A percentile compares a stretch with the other conserved stretches of the same genome.
phyloP scores from a whole-genome alignment of 805 yeast species.

The Wickerhamiella hasegawae region DNA sequence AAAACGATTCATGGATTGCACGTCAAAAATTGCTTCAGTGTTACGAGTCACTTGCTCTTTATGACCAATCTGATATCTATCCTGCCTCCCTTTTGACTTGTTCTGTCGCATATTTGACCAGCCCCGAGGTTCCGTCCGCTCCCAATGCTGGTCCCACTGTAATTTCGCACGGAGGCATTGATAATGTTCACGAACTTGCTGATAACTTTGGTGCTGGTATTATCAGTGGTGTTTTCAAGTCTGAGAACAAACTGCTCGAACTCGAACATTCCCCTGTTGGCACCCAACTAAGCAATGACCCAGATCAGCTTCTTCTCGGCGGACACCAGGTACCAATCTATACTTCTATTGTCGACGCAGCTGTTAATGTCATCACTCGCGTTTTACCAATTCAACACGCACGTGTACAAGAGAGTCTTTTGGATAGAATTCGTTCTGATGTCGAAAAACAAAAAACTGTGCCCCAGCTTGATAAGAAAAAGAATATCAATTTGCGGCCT shows the following conservation, averaged over 20 bases:
- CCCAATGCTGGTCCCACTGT: too few relatives aligned
- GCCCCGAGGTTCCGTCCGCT: constrained; percentile 5
- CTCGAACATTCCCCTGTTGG: neutral
- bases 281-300: neutral
- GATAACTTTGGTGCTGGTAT: neutral
- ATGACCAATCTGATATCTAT: constrained; percentile 8
- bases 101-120: constrained; percentile 17
- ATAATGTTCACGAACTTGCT: neutral
- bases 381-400: constrained; percentile 56
- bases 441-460: constrained; percentile 23
- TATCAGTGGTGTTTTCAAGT: neutral
- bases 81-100: constrained; percentile 27
- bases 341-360: too few relatives aligned
- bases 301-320: neutral
- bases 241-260: neutral
- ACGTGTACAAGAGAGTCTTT: constrained; percentile 73
- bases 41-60: constrained; percentile 9
- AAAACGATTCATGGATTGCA: constrained; percentile 12
- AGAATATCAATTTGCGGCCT: constrained; percentile 4
- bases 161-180: too few relatives aligned
- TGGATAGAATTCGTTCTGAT: constrained; percentile 57
- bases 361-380: constrained; percentile 59
- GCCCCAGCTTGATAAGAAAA: constrained; percentile 24
- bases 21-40: constrained; percentile 12
- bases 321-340: too few relatives aligned